A percentile compares a stretch with the other conserved stretches of the same genome.
Evolutionary conservation across 768 basidiomycete genomes (phyloP).

Genomic region (Mycena floridula): DNA sequence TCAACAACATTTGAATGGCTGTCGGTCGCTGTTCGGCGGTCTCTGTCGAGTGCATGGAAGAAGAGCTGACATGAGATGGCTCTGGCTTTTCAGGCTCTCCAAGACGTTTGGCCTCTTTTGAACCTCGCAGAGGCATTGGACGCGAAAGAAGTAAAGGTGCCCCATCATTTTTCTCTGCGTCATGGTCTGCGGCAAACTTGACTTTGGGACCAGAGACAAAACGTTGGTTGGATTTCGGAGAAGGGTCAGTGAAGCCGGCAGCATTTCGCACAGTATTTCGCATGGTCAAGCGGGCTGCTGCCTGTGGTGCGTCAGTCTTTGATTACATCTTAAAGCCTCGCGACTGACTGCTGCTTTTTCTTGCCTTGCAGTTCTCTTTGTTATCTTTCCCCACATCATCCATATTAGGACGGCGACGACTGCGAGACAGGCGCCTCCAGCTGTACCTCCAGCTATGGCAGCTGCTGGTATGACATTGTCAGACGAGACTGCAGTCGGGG

Average conservation of each 20-base stretch:
- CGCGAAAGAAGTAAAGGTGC: not conserved
- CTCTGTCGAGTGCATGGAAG: conserved; percentile 17
- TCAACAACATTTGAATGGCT: not conserved
- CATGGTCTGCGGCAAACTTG: conserved; percentile 27
- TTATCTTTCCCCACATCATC: conserved; percentile 39
- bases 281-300: conserved; percentile 16
- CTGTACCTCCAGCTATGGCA: conserved; percentile 45
- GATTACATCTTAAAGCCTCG: no score
- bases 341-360: conserved; percentile 21
- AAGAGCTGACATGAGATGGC: not conserved
- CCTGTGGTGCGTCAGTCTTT: no score
- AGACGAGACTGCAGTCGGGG: not conserved
- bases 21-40: conserved; percentile 22
- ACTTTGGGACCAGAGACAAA: conserved; percentile 30
- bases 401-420: conserved; percentile 35
- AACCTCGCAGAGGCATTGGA: conserved; percentile 4
- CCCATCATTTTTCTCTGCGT: not conserved
- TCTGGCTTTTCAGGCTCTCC: not conserved
- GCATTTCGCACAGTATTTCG: conserved; percentile 40
- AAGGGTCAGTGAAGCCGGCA: no score
- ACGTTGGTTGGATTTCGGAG: no score
- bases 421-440: conserved; percentile 41
- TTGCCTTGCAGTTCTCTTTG: conserved; percentile 29
- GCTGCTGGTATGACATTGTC: conserved; percentile 32
- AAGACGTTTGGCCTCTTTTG: not conserved